phyloP scores from a whole-genome alignment of 495 filamentous ascomycete species.

The Thermochaetoides thermophila region DNA sequence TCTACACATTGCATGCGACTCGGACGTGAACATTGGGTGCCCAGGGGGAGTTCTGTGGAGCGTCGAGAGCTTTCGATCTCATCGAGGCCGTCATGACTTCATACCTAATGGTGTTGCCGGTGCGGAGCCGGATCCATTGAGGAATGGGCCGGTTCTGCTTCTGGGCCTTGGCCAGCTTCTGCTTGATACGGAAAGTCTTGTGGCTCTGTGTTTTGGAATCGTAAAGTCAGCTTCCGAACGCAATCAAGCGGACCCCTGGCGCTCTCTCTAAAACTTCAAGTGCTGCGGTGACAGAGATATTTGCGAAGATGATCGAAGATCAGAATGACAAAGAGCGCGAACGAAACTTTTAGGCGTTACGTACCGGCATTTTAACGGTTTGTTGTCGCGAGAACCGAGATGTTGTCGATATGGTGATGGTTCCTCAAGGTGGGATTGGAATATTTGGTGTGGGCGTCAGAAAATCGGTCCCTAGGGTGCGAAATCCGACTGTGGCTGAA shows the following conservation, averaged over 20 bases:
- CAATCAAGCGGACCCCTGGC: not conserved
- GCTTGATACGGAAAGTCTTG: slow-evolving; percentile 99
- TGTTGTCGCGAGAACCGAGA: slow-evolving; percentile 29
- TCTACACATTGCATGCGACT: not conserved
- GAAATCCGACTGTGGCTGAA: slow-evolving; percentile 13
- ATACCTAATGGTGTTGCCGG: slow-evolving; percentile 97
- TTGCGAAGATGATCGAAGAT: slow-evolving; percentile 1
- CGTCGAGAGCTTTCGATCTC: too few species aligned
- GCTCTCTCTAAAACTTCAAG: too few species aligned
- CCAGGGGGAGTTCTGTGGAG: too few species aligned
- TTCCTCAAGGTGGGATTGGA: slow-evolving; percentile 22
- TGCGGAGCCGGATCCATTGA: slow-evolving; percentile 97
- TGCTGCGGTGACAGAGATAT: too few species aligned
- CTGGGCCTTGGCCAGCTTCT: slow-evolving; percentile 99
- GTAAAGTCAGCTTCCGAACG: slow-evolving; percentile 7
- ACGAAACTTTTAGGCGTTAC: slow-evolving; percentile 24
- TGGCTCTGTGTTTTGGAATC: slow-evolving; percentile 67
- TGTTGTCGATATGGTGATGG: slow-evolving; percentile 23
- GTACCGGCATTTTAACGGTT: slow-evolving; percentile 75
- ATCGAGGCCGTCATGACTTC: slow-evolving; percentile 16
- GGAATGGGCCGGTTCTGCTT: slow-evolving; percentile 99
- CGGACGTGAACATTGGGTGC: too few species aligned
- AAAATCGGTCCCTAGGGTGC: slow-evolving; percentile 18
- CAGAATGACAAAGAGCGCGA: not conserved
- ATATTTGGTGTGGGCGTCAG: slow-evolving; percentile 27